Evolutionary conservation across 2,329 filamentous ascomycete genomes (phyloP).

Genomic region (Ophiocordyceps unilateralis): DNA sequence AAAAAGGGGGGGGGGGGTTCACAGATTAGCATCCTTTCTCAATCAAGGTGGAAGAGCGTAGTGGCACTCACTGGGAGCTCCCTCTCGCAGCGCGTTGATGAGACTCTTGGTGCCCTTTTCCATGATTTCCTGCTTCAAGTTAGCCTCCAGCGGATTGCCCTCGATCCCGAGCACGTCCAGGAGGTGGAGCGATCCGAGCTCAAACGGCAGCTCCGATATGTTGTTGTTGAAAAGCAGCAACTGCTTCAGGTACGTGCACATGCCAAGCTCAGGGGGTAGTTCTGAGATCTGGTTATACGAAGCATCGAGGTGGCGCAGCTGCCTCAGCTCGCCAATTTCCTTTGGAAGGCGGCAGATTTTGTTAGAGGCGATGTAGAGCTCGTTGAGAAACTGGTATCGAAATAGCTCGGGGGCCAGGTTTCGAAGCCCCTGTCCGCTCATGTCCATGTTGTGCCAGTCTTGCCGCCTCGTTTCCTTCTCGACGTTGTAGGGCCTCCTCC

Average conservation of each 20-base stretch:
- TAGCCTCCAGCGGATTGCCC: slow-evolving; percentile 68
- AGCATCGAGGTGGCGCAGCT: slow-evolving; percentile 67
- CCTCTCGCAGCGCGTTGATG: slow-evolving; percentile 67
- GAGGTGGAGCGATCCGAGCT: slow-evolving; percentile 77
- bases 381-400: slow-evolving; percentile 73
- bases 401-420: slow-evolving; percentile 69
- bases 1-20: too few species aligned
- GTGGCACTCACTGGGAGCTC: slow-evolving; percentile 55
- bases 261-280: slow-evolving; percentile 81
- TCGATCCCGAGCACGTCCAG: slow-evolving; percentile 83
- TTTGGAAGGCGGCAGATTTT: slow-evolving; percentile 67
- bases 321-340: slow-evolving; percentile 65
- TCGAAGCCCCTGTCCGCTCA: slow-evolving; percentile 87
- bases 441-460: slow-evolving; percentile 84
- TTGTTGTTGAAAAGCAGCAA: slow-evolving; percentile 83
- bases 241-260: slow-evolving; percentile 83
- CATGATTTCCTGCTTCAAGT: slow-evolving; percentile 65
- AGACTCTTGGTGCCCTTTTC: slow-evolving; percentile 76
- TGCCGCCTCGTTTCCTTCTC: slow-evolving; percentile 52
- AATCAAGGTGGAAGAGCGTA: not conserved
- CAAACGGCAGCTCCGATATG: slow-evolving; percentile 63
- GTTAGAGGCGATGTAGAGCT: slow-evolving; percentile 89
- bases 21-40: not conserved
- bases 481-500: slow-evolving; percentile 45
- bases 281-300: slow-evolving; percentile 74